A percentile compares a stretch with the other conserved stretches of the same genome.
Evolutionary conservation across 805 yeast species (phyloP).

Genomic region (Myxozyma udenii): DNA sequence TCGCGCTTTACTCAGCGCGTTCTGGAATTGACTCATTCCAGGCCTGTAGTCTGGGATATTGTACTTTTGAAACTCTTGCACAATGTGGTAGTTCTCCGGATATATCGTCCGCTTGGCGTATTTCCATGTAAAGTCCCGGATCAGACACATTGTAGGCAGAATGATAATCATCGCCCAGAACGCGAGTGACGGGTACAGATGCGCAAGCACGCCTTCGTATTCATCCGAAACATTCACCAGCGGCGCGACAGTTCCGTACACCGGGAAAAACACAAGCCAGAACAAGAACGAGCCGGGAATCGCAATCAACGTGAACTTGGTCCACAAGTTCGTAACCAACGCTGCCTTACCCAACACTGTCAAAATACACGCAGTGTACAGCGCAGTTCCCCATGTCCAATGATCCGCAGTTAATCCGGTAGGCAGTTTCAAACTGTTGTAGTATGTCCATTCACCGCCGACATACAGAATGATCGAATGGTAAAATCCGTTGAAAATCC

Average conservation of each 20-base stretch:
- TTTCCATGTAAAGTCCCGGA: slow-evolving; percentile 91
- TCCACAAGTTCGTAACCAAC: slow-evolving; percentile 87
- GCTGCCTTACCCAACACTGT: slow-evolving; percentile 96
- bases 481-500: slow-evolving; percentile 93
- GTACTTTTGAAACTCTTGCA: slow-evolving; percentile 94
- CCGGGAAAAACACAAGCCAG: slow-evolving; percentile 85
- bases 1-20: slow-evolving; percentile 93
- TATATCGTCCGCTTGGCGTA: slow-evolving; percentile 86
- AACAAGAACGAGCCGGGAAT: slow-evolving; percentile 88
- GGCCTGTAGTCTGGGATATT: slow-evolving; percentile 92
- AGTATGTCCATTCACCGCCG: slow-evolving; percentile 65
- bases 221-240: slow-evolving; percentile 75
- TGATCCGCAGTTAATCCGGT: slow-evolving; percentile 75
- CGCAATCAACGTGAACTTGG: slow-evolving; percentile 84
- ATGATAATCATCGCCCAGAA: slow-evolving; percentile 84
- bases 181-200: slow-evolving; percentile 69
- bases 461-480: slow-evolving; percentile 85
- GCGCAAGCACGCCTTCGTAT: slow-evolving; percentile 72
- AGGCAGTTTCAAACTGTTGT: slow-evolving; percentile 58
- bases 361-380: slow-evolving; percentile 80
- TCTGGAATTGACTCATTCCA: slow-evolving; percentile 94
- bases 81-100: slow-evolving; percentile 91
- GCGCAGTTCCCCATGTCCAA: slow-evolving; percentile 93
- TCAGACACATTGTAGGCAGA: slow-evolving; percentile 69
- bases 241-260: slow-evolving; percentile 84